A percentile compares a stretch with the other conserved stretches of the same genome.
phyloP scores from a whole-genome alignment of 75 land plant genomes.

The Azolla pinnata region DNA sequence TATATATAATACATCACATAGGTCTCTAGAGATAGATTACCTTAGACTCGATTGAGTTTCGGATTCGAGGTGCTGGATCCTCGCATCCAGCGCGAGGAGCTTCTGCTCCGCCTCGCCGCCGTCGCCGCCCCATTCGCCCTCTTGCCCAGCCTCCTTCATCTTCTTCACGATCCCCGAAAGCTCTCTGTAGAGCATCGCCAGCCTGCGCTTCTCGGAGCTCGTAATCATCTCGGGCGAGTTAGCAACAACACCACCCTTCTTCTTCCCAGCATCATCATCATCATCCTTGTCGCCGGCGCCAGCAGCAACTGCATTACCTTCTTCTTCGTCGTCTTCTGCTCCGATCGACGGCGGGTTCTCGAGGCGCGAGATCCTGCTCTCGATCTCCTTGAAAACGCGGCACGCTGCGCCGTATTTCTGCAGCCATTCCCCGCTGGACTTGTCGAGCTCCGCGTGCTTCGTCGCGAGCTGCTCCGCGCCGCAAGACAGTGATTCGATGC shows the following conservation, averaged over 20 bases:
- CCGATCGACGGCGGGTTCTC: not conserved
- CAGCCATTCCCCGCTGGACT: conserved; percentile 7
- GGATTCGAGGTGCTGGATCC: conserved; percentile 8
- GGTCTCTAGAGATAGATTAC: no score
- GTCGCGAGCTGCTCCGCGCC: no score
- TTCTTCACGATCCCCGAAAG: not conserved
- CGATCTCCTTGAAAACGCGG: conserved; percentile 14
- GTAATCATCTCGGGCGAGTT: not conserved
- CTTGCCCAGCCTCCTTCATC: no score
- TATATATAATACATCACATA: no score
- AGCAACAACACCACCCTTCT: not conserved
- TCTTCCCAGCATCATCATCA: not conserved
- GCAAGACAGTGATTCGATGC: no score
- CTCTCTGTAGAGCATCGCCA: conserved; percentile 5
- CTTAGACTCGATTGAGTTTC: conserved; percentile 8
- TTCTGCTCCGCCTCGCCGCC: not conserved
- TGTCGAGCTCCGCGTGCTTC: conserved; percentile 18
- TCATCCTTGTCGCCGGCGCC: not conserved
- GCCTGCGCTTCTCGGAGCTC: not conserved
- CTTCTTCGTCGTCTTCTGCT: not conserved
- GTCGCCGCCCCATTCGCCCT: not conserved
- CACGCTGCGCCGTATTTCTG: conserved; percentile 21
- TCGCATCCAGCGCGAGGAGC: conserved; percentile 3
- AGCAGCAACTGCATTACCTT: not conserved
- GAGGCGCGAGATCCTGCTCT: not conserved